These are phyloP conservation scores for Colletotrichum caudatum DNA, from an alignment of 2,329 filamentous ascomycete genomes.

Conservation along the genomic window DNA sequence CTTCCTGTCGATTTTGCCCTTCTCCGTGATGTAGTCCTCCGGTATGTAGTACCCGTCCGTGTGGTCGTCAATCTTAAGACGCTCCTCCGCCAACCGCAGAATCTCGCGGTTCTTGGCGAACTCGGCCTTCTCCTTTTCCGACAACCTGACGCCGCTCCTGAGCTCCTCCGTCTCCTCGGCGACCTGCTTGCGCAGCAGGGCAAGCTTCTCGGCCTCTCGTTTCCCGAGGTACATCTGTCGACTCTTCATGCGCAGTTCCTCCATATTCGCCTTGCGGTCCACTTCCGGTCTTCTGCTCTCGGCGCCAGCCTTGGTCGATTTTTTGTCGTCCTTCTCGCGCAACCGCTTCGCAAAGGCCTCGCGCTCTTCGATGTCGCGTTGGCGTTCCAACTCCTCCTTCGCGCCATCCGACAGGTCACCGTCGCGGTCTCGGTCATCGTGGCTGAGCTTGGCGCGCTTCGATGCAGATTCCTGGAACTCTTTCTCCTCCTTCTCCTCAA, in stretches of 20 bases:
- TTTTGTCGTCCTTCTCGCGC: slow-evolving; percentile 76
- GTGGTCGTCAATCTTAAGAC: slow-evolving; percentile 89
- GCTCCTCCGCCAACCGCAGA: slow-evolving; percentile 83
- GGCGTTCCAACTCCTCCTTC: slow-evolving; percentile 67
- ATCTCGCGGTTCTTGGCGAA: slow-evolving; percentile 91
- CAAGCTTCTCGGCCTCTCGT: slow-evolving; percentile 86
- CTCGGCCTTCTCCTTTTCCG: slow-evolving; percentile 83
- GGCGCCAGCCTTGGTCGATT: slow-evolving; percentile 74
- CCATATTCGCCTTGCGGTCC: slow-evolving; percentile 77
- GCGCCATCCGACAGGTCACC: slow-evolving; percentile 71
- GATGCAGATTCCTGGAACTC: slow-evolving; percentile 77
- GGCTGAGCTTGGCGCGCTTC: slow-evolving; percentile 76
- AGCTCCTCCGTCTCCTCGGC: slow-evolving; percentile 88
- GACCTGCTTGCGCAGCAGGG: slow-evolving; percentile 89
- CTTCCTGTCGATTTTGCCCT: slow-evolving; percentile 87
- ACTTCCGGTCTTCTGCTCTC: slow-evolving; percentile 68
- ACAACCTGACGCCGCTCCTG: slow-evolving; percentile 79
- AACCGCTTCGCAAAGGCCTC: slow-evolving; percentile 85
- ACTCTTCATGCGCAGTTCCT: slow-evolving; percentile 84
- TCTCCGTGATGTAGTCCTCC: slow-evolving; percentile 94
- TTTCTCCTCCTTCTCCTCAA: slow-evolving; percentile 59
- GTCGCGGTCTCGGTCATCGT: slow-evolving; percentile 59
- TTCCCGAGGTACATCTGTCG: slow-evolving; percentile 95
- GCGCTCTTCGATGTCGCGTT: slow-evolving; percentile 78
- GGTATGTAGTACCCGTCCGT: slow-evolving; percentile 93